phyloP scores from a whole-genome alignment of 768 basidiomycete species.

The Tylopilus sp. region DNA sequence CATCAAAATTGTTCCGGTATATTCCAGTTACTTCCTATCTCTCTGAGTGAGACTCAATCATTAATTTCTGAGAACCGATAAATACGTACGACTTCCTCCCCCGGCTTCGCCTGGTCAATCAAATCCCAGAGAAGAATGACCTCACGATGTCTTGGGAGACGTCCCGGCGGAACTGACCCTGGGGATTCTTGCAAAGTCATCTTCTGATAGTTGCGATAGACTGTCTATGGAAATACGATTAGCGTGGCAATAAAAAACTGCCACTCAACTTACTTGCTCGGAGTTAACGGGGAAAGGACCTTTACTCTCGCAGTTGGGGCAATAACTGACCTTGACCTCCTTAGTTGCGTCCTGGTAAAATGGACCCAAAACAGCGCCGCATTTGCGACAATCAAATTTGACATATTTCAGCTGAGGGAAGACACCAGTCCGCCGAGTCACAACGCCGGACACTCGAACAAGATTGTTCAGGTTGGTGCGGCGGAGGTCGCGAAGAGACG shows the following conservation, averaged over 20 bases:
- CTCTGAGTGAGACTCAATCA: constrained; percentile 8
- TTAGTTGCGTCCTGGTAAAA: constrained; percentile 97
- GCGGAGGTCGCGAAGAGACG: constrained; percentile 90
- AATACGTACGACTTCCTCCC: constrained; percentile 87
- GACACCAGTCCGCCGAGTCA: constrained; percentile 91
- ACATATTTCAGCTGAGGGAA: constrained; percentile 99
- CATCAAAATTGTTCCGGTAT: constrained; percentile 98
- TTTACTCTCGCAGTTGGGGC: constrained; percentile 89
- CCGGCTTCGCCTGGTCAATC: constrained; percentile 97
- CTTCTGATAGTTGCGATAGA: constrained; percentile 98
- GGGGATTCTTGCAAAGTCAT: constrained; percentile 99
- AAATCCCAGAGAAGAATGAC: constrained; percentile 97
- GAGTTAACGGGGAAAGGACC: constrained; percentile 97
- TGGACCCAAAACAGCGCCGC: constrained; percentile 89
- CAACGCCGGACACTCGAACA: constrained; percentile 93
- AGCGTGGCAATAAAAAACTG: neutral
- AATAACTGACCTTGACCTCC: constrained; percentile 93
- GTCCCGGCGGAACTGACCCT: constrained; percentile 95
- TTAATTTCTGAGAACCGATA: neutral
- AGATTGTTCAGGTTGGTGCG: constrained; percentile 92
- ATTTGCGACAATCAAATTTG: constrained; percentile 97
- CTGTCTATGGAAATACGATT: constrained; percentile 55
- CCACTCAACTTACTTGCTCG: constrained; percentile 66
- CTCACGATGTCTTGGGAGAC: constrained; percentile 93
- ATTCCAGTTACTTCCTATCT: constrained; percentile 93